These are phyloP conservation scores for Tolypocladium sp. DNA, from an alignment of 2,329 filamentous ascomycete genomes.

Conservation along the genomic window DNA sequence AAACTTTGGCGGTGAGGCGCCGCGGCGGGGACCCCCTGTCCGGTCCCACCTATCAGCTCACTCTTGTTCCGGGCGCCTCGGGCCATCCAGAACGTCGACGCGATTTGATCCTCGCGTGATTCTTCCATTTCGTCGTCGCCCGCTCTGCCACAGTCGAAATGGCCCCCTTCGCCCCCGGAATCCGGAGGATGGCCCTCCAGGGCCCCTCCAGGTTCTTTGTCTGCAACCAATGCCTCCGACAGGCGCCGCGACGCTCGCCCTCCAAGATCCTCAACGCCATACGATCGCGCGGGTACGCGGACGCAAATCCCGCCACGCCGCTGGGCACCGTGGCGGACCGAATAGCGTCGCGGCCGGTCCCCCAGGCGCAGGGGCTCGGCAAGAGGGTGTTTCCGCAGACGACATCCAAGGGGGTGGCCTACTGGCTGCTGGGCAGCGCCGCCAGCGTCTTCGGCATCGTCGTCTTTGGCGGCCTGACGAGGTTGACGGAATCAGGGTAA, in stretches of 20 bases:
- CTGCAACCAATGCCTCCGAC: conserved; percentile 41
- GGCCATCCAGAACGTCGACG: not conserved
- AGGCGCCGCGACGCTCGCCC: conserved; percentile 19
- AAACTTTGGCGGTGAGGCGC: conserved; percentile 20
- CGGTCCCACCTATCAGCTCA: conserved; percentile 19
- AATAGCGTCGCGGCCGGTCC: conserved; percentile 9
- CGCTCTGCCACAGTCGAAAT: conserved; percentile 16
- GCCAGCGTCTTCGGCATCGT: conserved; percentile 95
- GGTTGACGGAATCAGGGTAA: conserved; percentile 92
- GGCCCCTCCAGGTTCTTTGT: conserved; percentile 29
- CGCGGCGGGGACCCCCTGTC: conserved; percentile 16
- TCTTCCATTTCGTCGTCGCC: not conserved
- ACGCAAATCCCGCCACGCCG: conserved; percentile 19
- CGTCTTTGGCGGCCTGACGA: conserved; percentile 85
- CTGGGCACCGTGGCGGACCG: conserved; percentile 16
- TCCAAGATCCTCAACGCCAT: conserved; percentile 30
- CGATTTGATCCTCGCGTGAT: not conserved
- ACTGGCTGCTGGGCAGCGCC: conserved; percentile 88
- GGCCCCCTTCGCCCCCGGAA: conserved; percentile 31
- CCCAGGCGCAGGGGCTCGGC: conserved; percentile 11
- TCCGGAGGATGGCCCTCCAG: conserved; percentile 30
- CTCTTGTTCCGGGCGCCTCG: conserved; percentile 5
- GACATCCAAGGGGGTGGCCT: conserved; percentile 69
- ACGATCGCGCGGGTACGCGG: conserved; percentile 29
- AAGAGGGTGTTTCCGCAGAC: conserved; percentile 46